phyloP scores from a whole-genome alignment of 2,329 filamentous ascomycete species.

The Aspergillus sp. region DNA sequence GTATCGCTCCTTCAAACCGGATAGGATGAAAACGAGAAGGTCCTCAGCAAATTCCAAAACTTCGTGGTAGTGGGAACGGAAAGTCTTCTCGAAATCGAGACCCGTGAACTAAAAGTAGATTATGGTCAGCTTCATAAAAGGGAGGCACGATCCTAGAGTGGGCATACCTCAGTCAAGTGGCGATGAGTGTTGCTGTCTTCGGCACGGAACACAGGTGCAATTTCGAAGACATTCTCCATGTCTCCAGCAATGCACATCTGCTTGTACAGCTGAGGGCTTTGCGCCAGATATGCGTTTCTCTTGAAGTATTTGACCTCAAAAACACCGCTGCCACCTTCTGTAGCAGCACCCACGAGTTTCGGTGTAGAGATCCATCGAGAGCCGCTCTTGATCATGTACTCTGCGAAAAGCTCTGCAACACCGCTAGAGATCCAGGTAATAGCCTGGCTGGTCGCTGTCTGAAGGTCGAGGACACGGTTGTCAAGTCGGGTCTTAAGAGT shows the following conservation, averaged over 20 bases:
- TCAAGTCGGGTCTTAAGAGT: slow-evolving; percentile 81
- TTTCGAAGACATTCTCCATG: slow-evolving; percentile 64
- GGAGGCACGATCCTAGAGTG: background rate
- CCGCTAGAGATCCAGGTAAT: slow-evolving; percentile 71
- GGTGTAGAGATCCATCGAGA: slow-evolving; percentile 88
- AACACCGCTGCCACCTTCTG: slow-evolving; percentile 89
- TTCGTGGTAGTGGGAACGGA: slow-evolving; percentile 52
- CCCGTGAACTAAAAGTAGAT: slow-evolving; percentile 44
- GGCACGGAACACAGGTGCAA: slow-evolving; percentile 66
- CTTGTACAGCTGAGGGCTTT: slow-evolving; percentile 67
- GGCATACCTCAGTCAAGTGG: slow-evolving; percentile 60
- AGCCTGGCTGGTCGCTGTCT: slow-evolving; percentile 86
- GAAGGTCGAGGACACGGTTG: slow-evolving; percentile 90
- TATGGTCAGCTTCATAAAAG: background rate
- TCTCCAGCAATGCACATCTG: slow-evolving; percentile 67
- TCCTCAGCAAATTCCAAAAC: slow-evolving; percentile 51
- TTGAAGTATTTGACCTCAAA: slow-evolving; percentile 91
- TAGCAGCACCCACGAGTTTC: slow-evolving; percentile 83
- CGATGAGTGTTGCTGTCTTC: slow-evolving; percentile 68
- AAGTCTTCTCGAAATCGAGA: slow-evolving; percentile 54
- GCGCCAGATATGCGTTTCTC: slow-evolving; percentile 68
- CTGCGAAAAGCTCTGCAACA: slow-evolving; percentile 69
- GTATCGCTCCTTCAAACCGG: slow-evolving; percentile 45
- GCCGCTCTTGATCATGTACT: slow-evolving; percentile 72
- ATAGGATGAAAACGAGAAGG: slow-evolving; percentile 51